Evolutionary conservation across 108 stramenopile genomes (phyloP), one percentile per base, ranked within the genome.

Genomic region (Skeletonema potamos): DNA sequence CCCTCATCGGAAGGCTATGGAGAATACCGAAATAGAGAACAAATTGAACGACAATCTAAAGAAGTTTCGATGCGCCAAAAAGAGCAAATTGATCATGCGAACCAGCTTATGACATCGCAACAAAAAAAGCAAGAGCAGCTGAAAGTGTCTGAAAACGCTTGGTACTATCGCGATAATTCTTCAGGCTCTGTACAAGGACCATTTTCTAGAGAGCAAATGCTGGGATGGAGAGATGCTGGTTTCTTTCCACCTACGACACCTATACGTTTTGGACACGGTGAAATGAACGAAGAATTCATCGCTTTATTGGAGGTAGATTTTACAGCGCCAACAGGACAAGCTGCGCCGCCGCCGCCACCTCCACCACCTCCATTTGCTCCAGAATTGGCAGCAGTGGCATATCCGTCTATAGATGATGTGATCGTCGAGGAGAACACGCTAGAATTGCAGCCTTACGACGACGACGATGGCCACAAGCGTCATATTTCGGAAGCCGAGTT

Each of bases 131-230:
- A 39, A 17, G 58, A 46, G 30, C 74, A 78, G 43, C 58, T 41
- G 43, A 75, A 75, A 63, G 70, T 60, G 22, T 41, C 85, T 58
- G 51, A 69, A 64, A 59, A 71, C 54, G 28, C 66, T 68, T 91
- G 87, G 77, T 86, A 82, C 67, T 94, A 94, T 66, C 69, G 48
- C 17, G 93, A 94, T 64, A 80, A 66, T 34, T 72, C 84, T 8
- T 72, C 74, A 7, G 76, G 80, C 20, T 74, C 78, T 7, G 81
- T 89, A 7, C 93, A 94, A 70, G 93, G 93, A 56, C 93, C 93
- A 6, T 94, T 84, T 72, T 54, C 73, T 10, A 79, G 80, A 30
- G 36, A 73, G 5, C 75, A 76, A 58, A 82, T 77, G 81, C 33
- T 72, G 57, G 65, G 51, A 58, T 94, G 93, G 93, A 82, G 84